These are phyloP conservation scores for Exobasidium rhododendri DNA, from an alignment of 1,284 basidiomycete genomes.

Conservation along the genomic window DNA sequence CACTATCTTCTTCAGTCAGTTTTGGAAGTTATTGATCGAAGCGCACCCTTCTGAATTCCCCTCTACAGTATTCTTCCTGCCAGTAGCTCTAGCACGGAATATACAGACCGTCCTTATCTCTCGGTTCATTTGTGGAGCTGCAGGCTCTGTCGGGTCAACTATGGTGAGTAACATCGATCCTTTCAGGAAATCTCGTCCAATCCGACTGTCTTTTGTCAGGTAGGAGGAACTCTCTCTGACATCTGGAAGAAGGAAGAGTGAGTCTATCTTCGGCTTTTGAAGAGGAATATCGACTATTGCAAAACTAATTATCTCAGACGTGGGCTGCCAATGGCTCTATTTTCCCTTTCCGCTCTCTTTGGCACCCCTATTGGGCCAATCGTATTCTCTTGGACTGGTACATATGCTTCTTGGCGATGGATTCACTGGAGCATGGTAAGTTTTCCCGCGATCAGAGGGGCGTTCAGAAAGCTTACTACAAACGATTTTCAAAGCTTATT, in stretches of 20 bases:
- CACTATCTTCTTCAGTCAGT: slow-evolving; percentile 61
- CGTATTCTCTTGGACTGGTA: slow-evolving; percentile 61
- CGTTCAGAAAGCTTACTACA: too few species aligned
- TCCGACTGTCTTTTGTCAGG: too few species aligned
- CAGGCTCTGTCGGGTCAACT: slow-evolving; percentile 65
- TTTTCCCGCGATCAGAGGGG: too few species aligned
- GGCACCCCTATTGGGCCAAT: slow-evolving; percentile 67
- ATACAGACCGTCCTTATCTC: slow-evolving; percentile 69
- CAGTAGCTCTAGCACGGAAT: slow-evolving; percentile 61
- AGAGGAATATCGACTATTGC: too few species aligned
- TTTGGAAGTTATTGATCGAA: too few species aligned
- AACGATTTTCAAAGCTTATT: neutral
- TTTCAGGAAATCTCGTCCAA: too few species aligned
- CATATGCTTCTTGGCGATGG: slow-evolving; percentile 76
- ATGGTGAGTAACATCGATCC: too few species aligned
- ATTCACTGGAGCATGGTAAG: slow-evolving; percentile 65
- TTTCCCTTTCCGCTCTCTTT: slow-evolving; percentile 55
- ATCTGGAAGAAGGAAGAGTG: slow-evolving; percentile 12
- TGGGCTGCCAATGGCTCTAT: slow-evolving; percentile 65
- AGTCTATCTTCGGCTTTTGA: too few species aligned
- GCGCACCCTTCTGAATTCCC: too few species aligned
- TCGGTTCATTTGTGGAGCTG: slow-evolving; percentile 67
- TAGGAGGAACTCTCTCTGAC: slow-evolving; percentile 9
- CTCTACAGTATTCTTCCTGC: slow-evolving; percentile 41
- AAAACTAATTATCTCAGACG: too few species aligned